Evolutionary conservation across 345 rosid genomes (phyloP), one percentile per base, ranked within the genome.

Genomic region (Arabis hirsuta): DNA sequence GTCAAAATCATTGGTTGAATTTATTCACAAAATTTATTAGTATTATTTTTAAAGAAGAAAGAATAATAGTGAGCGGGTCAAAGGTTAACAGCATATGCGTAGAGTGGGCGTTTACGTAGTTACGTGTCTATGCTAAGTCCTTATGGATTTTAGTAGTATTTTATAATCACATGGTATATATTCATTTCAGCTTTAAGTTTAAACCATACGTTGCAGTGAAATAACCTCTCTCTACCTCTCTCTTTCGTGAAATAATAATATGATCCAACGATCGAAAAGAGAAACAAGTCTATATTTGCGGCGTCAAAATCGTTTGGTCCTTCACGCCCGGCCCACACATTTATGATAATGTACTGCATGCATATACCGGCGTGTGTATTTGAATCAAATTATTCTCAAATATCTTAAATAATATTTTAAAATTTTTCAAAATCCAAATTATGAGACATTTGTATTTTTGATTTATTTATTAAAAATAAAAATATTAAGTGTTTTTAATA

Each of bases 251-350:
- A 36, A 36, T 36, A 19, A 39, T 55, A 55, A 73, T 64, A 63
- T 12, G 22, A 34, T 65, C 27, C 56, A 43, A 43, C 68, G 50
- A 67, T 39, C 32, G n/a, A n/a, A 12, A 52, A 51, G 1, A 52
- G 3, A 34, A 59, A 46, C 26, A 32, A 74, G 79, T 75, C 79
- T 32, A 53, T 57, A 7, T 12, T 68, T 75, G 79, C 79, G 79
- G 79, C 79, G 69, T 68, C 73, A 68, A 74, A 43, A 45, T 68
- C 4, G 69, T 61, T 26, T 68, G 63, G 63, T 68, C 69, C 20
- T 61, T 74, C 69, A 59, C 63, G 68, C 26, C 56, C 43, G 57
- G 56, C 26, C 51, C 79, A 74, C 79, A 73, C 2, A 58, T 65
- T 65, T 65, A 73, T 65, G 58, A 58, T 34, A 22, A 0, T 22